Base-by-base conservation (phyloP, 2,329 filamentous ascomycete species). In the Penicillium sp. region DNA sequence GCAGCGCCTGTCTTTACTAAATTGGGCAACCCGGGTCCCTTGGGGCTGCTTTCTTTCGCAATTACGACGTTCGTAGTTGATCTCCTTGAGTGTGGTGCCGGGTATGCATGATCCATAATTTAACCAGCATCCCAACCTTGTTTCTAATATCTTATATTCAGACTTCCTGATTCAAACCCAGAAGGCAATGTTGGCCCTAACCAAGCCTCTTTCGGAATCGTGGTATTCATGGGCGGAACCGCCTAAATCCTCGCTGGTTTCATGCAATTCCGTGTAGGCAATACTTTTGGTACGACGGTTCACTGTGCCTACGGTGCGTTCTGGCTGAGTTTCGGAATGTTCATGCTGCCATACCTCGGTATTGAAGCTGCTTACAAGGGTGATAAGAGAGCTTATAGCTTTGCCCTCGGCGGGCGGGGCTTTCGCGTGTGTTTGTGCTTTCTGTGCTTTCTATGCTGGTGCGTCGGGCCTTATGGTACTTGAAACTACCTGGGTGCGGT, bases 11-110 rank as follows among this genome's bases (percentile, higher is more conserved):
- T 60, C 19, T 67, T 58, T 47, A 50, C 54, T 74, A 84, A 83
- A 64, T 80, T 86, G 70, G 86, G 81, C 72, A 88, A 88, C 73
- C 86, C 86, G 51, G 85, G 85, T 61, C 86, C 86, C 10, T 80
- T 88, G 24, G 86, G 86, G 59, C 81, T 88, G 51, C 83, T 85
- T 55, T 86, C 85, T 77, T 89, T 90, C 76, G 86, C 87, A n/a
- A 72, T 88, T 65, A 89, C 88, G 10, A 89, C 87, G 10, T 88
- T 89, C 70, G 81, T 86, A 15, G 80, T 89, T 38, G 82, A 81
- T 28, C 70, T 84, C 1, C 80, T 80, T 63, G 75, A 81, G 56
- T 81, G 79, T 57, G 80, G 80, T 58, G 79, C 76, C 63, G 79
- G 79, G 86, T 86, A 51, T 19, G 28, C 9, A 9, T 6, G 28